Percentiles rank a stretch among this genome's conserved stretches.
Conservation (phyloP, 2,329 filamentous ascomycete genomes). For the Plectosphaerella plurivora region DNA sequence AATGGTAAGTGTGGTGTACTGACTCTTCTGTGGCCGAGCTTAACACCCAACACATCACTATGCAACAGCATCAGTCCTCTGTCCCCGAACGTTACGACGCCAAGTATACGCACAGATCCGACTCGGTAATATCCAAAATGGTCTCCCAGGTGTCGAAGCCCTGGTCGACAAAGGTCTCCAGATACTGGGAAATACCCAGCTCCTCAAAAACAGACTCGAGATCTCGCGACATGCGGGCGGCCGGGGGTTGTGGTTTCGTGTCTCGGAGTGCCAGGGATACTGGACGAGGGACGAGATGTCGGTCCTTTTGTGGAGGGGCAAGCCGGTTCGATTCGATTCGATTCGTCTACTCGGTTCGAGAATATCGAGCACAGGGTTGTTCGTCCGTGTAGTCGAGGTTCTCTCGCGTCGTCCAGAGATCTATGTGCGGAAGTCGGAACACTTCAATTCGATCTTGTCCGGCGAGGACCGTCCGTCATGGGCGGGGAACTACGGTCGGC, state of each 20-base stretch:
- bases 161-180: constrained; percentile 67
- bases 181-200: constrained; percentile 75
- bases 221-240: constrained; percentile 45
- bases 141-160: constrained; percentile 85
- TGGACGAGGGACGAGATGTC: too few relatives aligned
- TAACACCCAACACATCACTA: constrained; percentile 70
- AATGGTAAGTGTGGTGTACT: constrained; percentile 18
- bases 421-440: neutral
- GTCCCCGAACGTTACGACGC: neutral
- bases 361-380: too few relatives aligned
- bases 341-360: too few relatives aligned
- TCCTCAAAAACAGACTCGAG: constrained; percentile 65
- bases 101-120: constrained; percentile 61
- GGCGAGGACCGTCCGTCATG: neutral
- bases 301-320: too few relatives aligned
- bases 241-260: neutral
- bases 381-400: too few relatives aligned
- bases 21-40: constrained; percentile 77
- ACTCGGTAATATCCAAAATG: constrained; percentile 78
- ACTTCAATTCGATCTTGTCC: neutral
- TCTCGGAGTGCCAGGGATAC: too few relatives aligned
- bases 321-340: too few relatives aligned
- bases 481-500: too few relatives aligned
- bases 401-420: too few relatives aligned
- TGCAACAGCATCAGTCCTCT: neutral